Base-by-base conservation (phyloP, 768 basidiomycete species). In the Tylopilus rubrobrunneus region DNA sequence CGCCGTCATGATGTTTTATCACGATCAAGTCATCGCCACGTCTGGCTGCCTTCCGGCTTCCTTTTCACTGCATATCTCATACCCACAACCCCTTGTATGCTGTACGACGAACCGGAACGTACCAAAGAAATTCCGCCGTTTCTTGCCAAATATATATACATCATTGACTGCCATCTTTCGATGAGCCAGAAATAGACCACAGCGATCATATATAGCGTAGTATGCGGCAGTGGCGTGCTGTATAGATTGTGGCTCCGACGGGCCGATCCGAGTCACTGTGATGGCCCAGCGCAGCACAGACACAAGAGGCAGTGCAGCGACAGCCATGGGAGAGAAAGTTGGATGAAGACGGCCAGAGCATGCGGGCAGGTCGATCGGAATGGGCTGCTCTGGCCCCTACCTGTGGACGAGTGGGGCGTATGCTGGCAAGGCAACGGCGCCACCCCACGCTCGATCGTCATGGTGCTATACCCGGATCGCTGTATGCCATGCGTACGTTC, bases 71-170 rank as follows among this genome's bases (percentile, higher is more conserved):
- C 45, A 2, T 15, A 46, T 10, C 51, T 23, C 37, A 43, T 27
- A 45, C 42, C 31, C 29, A 33, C n/a, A n/a, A 11, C 31, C 51
- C 37, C 28, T 23, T 43, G 37, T 46, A 34, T 51, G 59, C 45
- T 52, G 39, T 56, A 56, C 53, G 21, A 27, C 29, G 39, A n/a
- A 25, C 48, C 31, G 23, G 40, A 33, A 34, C 25, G 40, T 52
- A 19, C 40, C 49, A 52, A 34, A 21, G 50, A 15, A 34, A 4
- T 9, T 17, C 17, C 27, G 9, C 7, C 39, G 39, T 19, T 39
- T 39, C 31, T 39, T 39, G 39, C 39, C 7, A 39, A 39, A n/a
- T 19, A 39, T 19, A 19, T 19, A 17, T n/a, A 37, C 17, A 17
- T 15, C 17, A 37, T 31, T 19, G 37, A 17, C 37, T 12, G 17